Conservation (phyloP, 257 asterid species). For the Solanum chaucha region DNA sequence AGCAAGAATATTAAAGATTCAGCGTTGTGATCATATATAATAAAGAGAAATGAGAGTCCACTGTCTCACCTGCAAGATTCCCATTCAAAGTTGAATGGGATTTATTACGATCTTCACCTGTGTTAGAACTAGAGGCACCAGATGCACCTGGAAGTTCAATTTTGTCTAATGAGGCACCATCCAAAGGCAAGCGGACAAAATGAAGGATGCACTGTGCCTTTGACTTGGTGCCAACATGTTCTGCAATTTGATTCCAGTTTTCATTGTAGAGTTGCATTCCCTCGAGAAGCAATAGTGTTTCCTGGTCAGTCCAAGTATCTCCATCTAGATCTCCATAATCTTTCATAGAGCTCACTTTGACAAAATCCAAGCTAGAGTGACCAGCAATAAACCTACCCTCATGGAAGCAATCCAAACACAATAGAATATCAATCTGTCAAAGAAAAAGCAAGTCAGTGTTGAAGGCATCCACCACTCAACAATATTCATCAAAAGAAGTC, state of each 20-base stretch:
- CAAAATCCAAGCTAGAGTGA: slow-evolving; percentile 87
- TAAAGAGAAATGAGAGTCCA: not conserved
- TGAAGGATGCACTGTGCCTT: slow-evolving; percentile 90
- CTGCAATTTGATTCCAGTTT: slow-evolving; percentile 84
- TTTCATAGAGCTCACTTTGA: slow-evolving; percentile 55
- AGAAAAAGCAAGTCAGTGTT: slow-evolving; percentile 16
- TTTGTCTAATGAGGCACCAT: slow-evolving; percentile 15
- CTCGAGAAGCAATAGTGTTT: slow-evolving; percentile 78
- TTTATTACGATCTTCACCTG: slow-evolving; percentile 29
- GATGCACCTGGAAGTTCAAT: slow-evolving; percentile 38
- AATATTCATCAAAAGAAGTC: not conserved
- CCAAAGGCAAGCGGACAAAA: slow-evolving; percentile 60
- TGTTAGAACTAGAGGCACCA: slow-evolving; percentile 26
- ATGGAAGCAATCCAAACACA: slow-evolving; percentile 82
- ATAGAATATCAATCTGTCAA: slow-evolving; percentile 63
- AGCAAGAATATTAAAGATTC: not conserved
- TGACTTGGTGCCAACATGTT: slow-evolving; percentile 91
- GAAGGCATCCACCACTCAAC: not conserved
- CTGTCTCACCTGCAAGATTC: slow-evolving; percentile 22
- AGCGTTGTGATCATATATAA: not conserved
- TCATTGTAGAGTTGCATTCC: slow-evolving; percentile 76
- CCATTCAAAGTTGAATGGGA: slow-evolving; percentile 46
- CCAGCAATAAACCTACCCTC: slow-evolving; percentile 86
- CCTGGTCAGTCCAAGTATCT: slow-evolving; percentile 89
- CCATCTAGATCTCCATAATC: slow-evolving; percentile 66